Evolutionary conservation across 139 green algal genomes (phyloP), one percentile per base, ranked within the genome.

Genomic region (Prasinococcaceae sp.): DNA sequence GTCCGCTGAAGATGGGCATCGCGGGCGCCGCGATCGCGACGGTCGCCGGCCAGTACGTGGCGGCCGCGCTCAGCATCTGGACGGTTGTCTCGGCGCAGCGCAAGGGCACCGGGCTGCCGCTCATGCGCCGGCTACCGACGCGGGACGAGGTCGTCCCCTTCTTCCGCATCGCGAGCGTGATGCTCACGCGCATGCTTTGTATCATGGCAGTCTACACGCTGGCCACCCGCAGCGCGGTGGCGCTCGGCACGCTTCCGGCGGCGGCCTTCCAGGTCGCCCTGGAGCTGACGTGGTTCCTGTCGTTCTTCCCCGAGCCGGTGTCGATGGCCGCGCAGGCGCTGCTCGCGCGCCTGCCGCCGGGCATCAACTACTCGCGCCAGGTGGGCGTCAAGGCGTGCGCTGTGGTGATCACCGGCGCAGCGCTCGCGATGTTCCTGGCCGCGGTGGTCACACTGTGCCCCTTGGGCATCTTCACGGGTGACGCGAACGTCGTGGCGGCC

Each of bases 281-380:
- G 66, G 63, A 79, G 58, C 30, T 78, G 25, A 82, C 84, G 30
- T 85, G 77, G 77, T 77, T 81, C 28, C 47, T 85, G 6, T 68
- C 52, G 6, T 85, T 70, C 53, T 63, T 85, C 10, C 54, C 70
- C 16, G 77, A 85, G 43, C 70, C 77, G 1, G 62, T 85, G 8
- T 76, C 55, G 46, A 50, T 85, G 2, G 60, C 74, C 2, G 78
- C 74, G 1, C 76, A 84, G 57, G 66, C 59, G 0, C 56, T 84
- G 25, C 61, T 84, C 30, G 76, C 77, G 2, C 55, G 70, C 4
- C 73, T 83, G 47, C 33, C 53, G 2, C n/a, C 24, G 22, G 41
- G 19, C 53, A 54, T 0, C 30, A 3, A 4, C 9, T n/a, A n/a
- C n/a, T n/a, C n/a, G 61, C 46, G 0, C 1, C 22, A 52, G 43